These are phyloP conservation scores for Chaetomium globosum DNA, from an alignment of 2,329 filamentous ascomycete species.

Conservation along the genomic window DNA sequence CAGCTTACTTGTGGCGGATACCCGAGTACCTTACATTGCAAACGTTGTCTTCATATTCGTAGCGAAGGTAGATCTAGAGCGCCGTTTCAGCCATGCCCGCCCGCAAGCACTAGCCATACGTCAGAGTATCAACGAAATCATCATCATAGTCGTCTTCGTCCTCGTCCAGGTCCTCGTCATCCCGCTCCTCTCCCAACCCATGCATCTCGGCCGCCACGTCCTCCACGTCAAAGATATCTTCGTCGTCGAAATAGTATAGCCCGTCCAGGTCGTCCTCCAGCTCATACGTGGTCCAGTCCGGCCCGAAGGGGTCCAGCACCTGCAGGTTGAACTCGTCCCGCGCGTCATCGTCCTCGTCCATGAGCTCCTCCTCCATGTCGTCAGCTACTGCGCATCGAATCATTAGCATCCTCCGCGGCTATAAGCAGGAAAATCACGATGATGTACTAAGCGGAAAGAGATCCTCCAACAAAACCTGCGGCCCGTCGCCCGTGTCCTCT, in stretches of 20 bases:
- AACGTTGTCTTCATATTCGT: background rate
- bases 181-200: conserved; percentile 21
- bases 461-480: conserved; percentile 39
- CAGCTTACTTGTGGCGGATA: background rate
- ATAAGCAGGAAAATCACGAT: conserved; percentile 1
- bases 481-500: conserved; percentile 37
- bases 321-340: conserved; percentile 27
- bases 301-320: conserved; percentile 9
- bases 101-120: background rate
- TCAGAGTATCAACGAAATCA: background rate
- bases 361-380: conserved; percentile 24
- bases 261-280: conserved; percentile 24
- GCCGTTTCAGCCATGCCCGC: background rate
- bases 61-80: background rate
- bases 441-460: conserved; percentile 36
- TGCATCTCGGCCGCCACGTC: conserved; percentile 17
- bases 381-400: conserved; percentile 25
- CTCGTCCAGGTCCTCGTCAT: conserved; percentile 30
- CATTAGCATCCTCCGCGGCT: conserved; percentile 1
- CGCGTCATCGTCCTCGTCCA: conserved; percentile 26
- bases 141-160: conserved; percentile 22
- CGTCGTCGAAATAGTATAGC: conserved; percentile 31
- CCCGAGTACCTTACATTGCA: background rate
- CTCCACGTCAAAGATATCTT: conserved; percentile 17
- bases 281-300: conserved; percentile 25